Base-by-base conservation (phyloP, 2,329 filamentous ascomycete species). In the Aspergillus awamori region DNA sequence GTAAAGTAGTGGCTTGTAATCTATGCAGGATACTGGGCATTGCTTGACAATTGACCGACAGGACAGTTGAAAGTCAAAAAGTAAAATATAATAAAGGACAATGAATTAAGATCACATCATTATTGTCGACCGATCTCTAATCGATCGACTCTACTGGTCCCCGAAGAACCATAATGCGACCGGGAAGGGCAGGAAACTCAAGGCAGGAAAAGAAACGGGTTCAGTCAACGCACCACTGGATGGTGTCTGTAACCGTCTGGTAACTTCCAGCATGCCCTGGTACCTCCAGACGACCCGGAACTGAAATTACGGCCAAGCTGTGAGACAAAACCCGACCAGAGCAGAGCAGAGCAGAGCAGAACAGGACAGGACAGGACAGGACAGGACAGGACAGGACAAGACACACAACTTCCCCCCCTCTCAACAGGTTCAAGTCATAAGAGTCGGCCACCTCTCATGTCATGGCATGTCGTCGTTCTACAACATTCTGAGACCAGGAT, bases 101-200 rank as follows among this genome's bases (percentile, higher is more conserved):
- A 51, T 51, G 47, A 11, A 51, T 30, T 51, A 51, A 51, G 47
- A 30, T 51, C 24, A n/a, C 47, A 51, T 51, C 47, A 33, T 51
- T 30, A 51, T 51, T 51, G 30, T 51, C 26, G 47, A 30, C 26
- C 26, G 26, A 28, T 11, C 47, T 51, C 15, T 51, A 17, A 51
- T 51, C 47, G 15, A 51, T 17, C 15, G 33, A 36, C 33, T 28
- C 47, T 51, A 28, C 47, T 30, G 47, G 47, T 30, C 26, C n/a
- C 47, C 20, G 41, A 45, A 22, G 20, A 51, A 51, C 13, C 47
- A 28, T 51, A 45, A 45, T 45, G 41, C 41, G 41, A 45, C 41
- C 41, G 41, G 41, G 41, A 20, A 22, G n/a, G 17, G 20, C 20
- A 45, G 41, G 20, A 45, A 11, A 24, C 33, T 36, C 33, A 36